These are phyloP conservation scores for Leishmania mexicana DNA, from an alignment of 208 protist genomes.

Conservation along the genomic window DNA sequence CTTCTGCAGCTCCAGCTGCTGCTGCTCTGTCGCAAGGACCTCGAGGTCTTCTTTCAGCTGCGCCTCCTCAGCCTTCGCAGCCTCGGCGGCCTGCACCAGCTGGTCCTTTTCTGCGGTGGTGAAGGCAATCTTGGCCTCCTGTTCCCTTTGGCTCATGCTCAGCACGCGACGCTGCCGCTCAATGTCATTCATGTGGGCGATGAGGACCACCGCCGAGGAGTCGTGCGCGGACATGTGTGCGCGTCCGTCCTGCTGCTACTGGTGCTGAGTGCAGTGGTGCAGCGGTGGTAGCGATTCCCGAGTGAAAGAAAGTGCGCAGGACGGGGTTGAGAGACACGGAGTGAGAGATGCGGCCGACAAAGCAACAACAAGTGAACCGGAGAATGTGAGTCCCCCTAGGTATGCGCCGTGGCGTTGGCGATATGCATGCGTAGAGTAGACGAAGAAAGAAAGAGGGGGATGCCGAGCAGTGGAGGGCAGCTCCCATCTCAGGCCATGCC, in stretches of 20 bases:
- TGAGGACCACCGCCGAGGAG: constrained; percentile 51
- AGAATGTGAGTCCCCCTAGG: not conserved
- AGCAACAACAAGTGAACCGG: not conserved
- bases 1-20: constrained; percentile 63
- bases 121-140: constrained; percentile 60
- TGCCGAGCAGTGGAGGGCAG: not conserved
- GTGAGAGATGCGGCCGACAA: not conserved
- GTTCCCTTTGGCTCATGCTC: constrained; percentile 70
- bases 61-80: constrained; percentile 45
- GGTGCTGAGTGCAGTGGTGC: not conserved
- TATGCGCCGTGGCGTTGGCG: not conserved
- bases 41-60: constrained; percentile 61
- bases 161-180: constrained; percentile 76
- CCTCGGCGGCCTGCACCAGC: constrained; percentile 33
- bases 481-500: not conserved
- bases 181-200: constrained; percentile 78
- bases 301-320: not conserved
- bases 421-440: not conserved
- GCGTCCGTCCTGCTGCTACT: not conserved
- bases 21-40: constrained; percentile 57
- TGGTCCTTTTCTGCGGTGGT: constrained; percentile 53
- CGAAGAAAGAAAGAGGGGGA: not conserved
- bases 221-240: constrained; percentile 35
- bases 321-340: not conserved
- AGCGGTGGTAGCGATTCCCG: not conserved